Evolutionary conservation across 2,329 filamentous ascomycete species (phyloP).

Genomic region (Magnaporthiopsis rhizophila): DNA sequence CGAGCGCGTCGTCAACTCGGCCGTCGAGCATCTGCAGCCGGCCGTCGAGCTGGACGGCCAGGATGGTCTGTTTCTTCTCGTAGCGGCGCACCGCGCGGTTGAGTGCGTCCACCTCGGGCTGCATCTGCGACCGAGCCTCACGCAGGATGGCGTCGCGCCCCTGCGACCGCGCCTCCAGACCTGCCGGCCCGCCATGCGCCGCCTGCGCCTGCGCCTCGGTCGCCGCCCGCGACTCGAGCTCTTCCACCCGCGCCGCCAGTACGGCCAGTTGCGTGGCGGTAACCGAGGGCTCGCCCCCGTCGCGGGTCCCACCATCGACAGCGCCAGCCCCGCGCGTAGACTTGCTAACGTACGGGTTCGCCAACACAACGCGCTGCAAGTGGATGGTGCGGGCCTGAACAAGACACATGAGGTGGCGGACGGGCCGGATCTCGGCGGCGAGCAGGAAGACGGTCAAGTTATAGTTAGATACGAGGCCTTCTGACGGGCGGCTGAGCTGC

Average conservation of each 20-base stretch:
- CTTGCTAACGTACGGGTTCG: constrained; percentile 32
- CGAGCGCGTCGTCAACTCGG: constrained; percentile 67
- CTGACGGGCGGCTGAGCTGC: constrained; percentile 74
- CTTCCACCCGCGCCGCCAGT: constrained; percentile 58
- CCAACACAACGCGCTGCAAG: constrained; percentile 64
- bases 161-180: constrained; percentile 7
- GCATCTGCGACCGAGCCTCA: constrained; percentile 58
- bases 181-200: not conserved
- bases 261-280: constrained; percentile 41
- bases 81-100: constrained; percentile 84
- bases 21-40: constrained; percentile 65
- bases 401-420: constrained; percentile 74
- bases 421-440: constrained; percentile 75
- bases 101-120: constrained; percentile 79
- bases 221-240: constrained; percentile 54
- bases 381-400: constrained; percentile 72
- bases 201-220: constrained; percentile 22
- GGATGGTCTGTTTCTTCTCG: constrained; percentile 76
- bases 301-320: constrained; percentile 20
- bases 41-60: constrained; percentile 68
- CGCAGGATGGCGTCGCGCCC: constrained; percentile 27
- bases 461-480: constrained; percentile 84
- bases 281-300: constrained; percentile 20
- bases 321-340: constrained; percentile 8
- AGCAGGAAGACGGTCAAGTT: constrained; percentile 88